Evolutionary conservation across 2,329 filamentous ascomycete species (phyloP), one percentile per base, ranked within the genome.

Genomic region (Coccinonectria pachysandricola): DNA sequence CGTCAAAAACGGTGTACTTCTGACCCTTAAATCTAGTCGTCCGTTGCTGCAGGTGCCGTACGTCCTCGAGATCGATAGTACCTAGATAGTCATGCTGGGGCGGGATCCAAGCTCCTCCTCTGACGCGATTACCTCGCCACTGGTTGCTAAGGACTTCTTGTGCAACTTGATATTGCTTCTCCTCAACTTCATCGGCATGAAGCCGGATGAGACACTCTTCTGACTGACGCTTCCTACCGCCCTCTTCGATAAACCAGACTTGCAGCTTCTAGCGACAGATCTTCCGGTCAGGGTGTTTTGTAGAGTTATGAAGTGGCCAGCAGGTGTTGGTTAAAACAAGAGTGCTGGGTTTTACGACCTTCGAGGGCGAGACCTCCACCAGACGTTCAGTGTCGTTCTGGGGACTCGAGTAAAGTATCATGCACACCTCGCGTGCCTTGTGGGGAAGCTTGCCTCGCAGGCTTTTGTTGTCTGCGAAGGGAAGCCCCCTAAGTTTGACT

Each of bases 1-100:
- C 64, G 43, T 91, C 84, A 2, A 72, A 79, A 13, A 78, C 71
- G 0, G 74, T 80, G 34, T 83, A 83, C 19, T 57, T 60, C 23
- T 71, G 65, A 0, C 50, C 50, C 0, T 29, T 31, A 1, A 12
- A 4, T 30, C 42, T 30, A 4, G 6, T 14, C 12, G 27, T 27
- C n/a, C 9, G 25, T 6, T 26, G 13, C n/a, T n/a, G n/a, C n/a
- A n/a, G n/a, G n/a, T n/a, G n/a, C n/a, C n/a, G n/a, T n/a, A n/a
- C n/a, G 7, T 23, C 26, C 2, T 53, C 46, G 1, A 56, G 9
- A 18, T 52, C 37, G 13, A 52, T 31, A 4, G 32, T 21, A 15
- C 28, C 18, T 7, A 13, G 26, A 24, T 19, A 19, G 12, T 17
- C 24, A 11, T 12, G 10, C 8, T 19, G 14, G 3, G 24, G 26